Percentiles rank a stretch among this genome's conserved stretches.
Evolutionary conservation across 2,329 filamentous ascomycete genomes (phyloP).

Genomic region (Meredithiella fracta): DNA sequence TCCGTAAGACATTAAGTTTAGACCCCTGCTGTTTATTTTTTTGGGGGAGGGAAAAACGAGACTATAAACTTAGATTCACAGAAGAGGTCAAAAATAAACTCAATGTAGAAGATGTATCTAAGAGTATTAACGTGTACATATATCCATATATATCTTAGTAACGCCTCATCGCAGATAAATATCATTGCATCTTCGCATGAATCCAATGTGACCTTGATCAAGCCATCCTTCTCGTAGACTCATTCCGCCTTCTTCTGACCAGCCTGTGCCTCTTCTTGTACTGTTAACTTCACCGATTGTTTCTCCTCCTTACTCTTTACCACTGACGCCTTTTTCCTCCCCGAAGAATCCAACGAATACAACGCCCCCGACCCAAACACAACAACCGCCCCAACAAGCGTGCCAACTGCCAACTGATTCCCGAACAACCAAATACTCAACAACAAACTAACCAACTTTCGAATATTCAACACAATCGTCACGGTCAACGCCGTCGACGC

Average conservation of each 20-base stretch:
- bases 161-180: too few species aligned
- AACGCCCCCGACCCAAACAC: conserved; percentile 85
- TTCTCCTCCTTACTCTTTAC: not conserved
- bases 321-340: conserved; percentile 1
- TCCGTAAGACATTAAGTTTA: conserved; percentile 6
- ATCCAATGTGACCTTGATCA: too few species aligned
- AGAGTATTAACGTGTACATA: too few species aligned
- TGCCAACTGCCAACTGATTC: conserved; percentile 60
- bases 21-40: conserved; percentile 3
- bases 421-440: conserved; percentile 91
- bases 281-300: conserved; percentile 1
- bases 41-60: not conserved
- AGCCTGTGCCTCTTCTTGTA: conserved; percentile 2
- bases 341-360: conserved; percentile 58
- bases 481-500: conserved; percentile 84
- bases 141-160: too few species aligned
- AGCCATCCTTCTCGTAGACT: not conserved
- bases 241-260: conserved; percentile 12
- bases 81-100: too few species aligned
- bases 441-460: conserved; percentile 81
- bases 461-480: conserved; percentile 87
- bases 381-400: conserved; percentile 62
- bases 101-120: too few species aligned
- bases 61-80: not conserved
- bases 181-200: too few species aligned